These are phyloP conservation scores for Lanmaoa pseudosensibilis DNA, from an alignment of 768 basidiomycete species.

Conservation along the genomic window DNA sequence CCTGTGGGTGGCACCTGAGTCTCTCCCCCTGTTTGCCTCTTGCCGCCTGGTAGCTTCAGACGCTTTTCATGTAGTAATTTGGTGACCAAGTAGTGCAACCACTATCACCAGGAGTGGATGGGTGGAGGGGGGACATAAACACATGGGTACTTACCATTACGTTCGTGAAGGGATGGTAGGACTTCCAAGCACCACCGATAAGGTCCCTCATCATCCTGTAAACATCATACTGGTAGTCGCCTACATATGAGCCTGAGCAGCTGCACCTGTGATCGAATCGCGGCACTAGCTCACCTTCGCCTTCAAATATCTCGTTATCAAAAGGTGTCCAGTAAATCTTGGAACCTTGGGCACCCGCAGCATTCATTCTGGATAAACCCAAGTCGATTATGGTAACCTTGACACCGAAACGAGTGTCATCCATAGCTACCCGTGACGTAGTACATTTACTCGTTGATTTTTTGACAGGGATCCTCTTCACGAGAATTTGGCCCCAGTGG, in stretches of 20 bases:
- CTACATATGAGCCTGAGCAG: constrained; percentile 38
- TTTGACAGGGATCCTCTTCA: constrained; percentile 51
- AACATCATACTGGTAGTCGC: constrained; percentile 92
- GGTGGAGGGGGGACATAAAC: not conserved
- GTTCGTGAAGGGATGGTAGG: constrained; percentile 81
- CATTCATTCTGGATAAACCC: constrained; percentile 84
- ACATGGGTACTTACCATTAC: constrained; percentile 65
- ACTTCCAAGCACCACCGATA: constrained; percentile 66
- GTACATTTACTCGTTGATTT: constrained; percentile 34
- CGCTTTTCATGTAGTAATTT: constrained; percentile 74
- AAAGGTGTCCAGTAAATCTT: constrained; percentile 73
- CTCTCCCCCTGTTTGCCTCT: constrained; percentile 32
- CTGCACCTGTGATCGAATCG: not conserved
- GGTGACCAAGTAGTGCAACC: constrained; percentile 81
- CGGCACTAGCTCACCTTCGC: constrained; percentile 62
- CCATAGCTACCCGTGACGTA: constrained; percentile 53
- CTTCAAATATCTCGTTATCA: constrained; percentile 89
- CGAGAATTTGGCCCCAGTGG: constrained; percentile 96
- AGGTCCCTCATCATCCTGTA: constrained; percentile 83
- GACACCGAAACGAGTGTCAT: constrained; percentile 64
- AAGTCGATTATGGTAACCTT: constrained; percentile 90
- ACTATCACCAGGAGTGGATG: constrained; percentile 49
- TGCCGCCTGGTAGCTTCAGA: constrained; percentile 54
- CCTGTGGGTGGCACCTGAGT: constrained; percentile 26
- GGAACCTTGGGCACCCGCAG: constrained; percentile 46